Percentiles rank a stretch among this genome's conserved stretches.
These are phyloP conservation scores for Aspergillus conjunctus DNA, from an alignment of 495 filamentous ascomycete genomes.

Conservation along the genomic window DNA sequence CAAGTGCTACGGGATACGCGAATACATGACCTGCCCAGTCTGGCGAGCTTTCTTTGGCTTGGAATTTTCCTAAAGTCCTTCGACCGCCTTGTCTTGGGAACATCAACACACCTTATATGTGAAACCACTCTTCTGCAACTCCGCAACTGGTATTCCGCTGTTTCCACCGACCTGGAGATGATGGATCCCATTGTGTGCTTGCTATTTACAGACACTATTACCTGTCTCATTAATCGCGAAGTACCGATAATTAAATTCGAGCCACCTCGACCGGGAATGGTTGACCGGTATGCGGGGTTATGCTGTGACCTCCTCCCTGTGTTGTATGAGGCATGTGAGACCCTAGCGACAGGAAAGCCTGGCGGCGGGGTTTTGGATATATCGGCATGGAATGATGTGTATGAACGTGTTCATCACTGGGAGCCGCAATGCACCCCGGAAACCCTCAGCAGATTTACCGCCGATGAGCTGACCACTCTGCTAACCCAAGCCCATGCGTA, in stretches of 20 bases:
- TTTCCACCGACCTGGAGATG: constrained; percentile 1
- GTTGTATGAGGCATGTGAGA: neutral
- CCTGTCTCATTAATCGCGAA: neutral
- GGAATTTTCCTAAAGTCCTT: neutral
- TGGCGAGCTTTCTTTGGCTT: neutral
- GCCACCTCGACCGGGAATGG: neutral
- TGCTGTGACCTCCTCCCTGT: neutral
- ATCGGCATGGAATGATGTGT: neutral
- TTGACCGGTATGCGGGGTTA: neutral
- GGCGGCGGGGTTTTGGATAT: neutral
- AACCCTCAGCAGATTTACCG: neutral
- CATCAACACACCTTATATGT: neutral
- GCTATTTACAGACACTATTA: neutral
- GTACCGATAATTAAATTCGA: neutral
- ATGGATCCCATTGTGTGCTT: constrained; percentile 3
- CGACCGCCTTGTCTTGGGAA: neutral
- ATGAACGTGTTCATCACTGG: too few species aligned
- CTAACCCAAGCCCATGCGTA: constrained; percentile 1
- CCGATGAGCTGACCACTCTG: neutral
- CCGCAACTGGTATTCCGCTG: neutral
- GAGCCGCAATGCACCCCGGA: neutral
- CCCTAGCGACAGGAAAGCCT: neutral
- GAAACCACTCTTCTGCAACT: neutral
- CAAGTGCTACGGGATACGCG: neutral
- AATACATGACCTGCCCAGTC: neutral